Percentiles rank a stretch among this genome's conserved stretches.
These are phyloP conservation scores for Diutina mesorugosa DNA, from an alignment of 1,139 yeast genomes.

Conservation along the genomic window DNA sequence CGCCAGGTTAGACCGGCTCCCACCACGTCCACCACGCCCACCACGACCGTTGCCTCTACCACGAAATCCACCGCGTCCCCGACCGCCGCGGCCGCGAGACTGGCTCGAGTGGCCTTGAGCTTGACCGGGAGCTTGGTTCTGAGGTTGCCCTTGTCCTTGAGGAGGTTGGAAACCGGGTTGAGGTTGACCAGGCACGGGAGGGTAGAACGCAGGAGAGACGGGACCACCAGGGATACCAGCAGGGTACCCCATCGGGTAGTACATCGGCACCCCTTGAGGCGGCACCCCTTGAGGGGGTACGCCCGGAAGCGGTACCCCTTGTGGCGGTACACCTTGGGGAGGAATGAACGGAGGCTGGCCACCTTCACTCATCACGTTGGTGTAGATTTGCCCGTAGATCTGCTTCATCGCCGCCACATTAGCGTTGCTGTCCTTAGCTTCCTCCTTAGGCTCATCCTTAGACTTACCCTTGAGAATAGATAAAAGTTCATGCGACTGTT, in stretches of 20 bases:
- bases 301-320: constrained; percentile 3
- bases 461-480: neutral
- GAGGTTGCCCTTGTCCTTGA: neutral
- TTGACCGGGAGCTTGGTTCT: neutral
- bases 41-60: constrained; percentile 11
- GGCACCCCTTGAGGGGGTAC: constrained; percentile 6
- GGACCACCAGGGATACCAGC: constrained; percentile 13
- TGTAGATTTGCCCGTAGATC: constrained; percentile 36
- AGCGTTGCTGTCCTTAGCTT: constrained; percentile 6
- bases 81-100: neutral
- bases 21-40: constrained; percentile 4
- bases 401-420: constrained; percentile 30
- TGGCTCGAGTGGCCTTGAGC: neutral
- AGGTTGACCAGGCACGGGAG: constrained; percentile 5
- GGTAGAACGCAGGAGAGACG: constrained; percentile 23
- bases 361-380: constrained; percentile 26
- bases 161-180: constrained; percentile 1
- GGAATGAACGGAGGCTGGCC: constrained; percentile 8
- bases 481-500: neutral
- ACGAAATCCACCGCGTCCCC: constrained; percentile 4
- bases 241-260: constrained; percentile 9
- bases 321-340: neutral
- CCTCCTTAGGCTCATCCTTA: constrained; percentile 4
- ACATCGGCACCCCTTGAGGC: constrained; percentile 3
- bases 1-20: neutral